phyloP scores from a whole-genome alignment of 345 rosid species.

The Eucalyptus erythrocorys region DNA sequence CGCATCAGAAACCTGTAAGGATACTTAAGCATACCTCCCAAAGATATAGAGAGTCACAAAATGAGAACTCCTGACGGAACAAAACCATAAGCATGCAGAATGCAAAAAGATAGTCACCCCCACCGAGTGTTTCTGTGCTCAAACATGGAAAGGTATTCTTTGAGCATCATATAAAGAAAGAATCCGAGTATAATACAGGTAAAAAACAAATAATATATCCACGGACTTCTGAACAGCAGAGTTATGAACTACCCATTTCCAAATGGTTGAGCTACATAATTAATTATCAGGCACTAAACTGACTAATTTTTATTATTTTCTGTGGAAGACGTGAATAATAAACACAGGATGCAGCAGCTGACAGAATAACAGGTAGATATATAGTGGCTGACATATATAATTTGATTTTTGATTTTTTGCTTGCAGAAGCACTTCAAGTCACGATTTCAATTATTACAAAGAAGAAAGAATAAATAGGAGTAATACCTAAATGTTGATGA shows the following conservation, averaged over 20 bases:
- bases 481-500: conserved; percentile 86
- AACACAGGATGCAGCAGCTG: background rate
- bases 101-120: conserved; percentile 94
- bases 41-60: conserved; percentile 85
- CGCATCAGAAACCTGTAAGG: background rate
- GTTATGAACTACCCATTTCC: background rate
- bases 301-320: background rate
- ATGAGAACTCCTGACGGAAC: conserved; percentile 91
- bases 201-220: background rate
- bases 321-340: background rate
- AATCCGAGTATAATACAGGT: background rate
- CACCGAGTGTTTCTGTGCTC: conserved; percentile 70
- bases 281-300: background rate
- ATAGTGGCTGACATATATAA: background rate
- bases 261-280: background rate
- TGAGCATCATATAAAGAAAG: background rate
- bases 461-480: background rate
- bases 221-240: background rate
- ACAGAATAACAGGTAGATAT: background rate
- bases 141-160: background rate
- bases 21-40: conserved; percentile 71
- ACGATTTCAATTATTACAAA: background rate
- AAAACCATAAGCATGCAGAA: conserved; percentile 94
- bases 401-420: background rate
- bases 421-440: background rate